Evolutionary conservation across 2,329 filamentous ascomycete genomes (phyloP).

Genomic region (Colletotrichum lupini): DNA sequence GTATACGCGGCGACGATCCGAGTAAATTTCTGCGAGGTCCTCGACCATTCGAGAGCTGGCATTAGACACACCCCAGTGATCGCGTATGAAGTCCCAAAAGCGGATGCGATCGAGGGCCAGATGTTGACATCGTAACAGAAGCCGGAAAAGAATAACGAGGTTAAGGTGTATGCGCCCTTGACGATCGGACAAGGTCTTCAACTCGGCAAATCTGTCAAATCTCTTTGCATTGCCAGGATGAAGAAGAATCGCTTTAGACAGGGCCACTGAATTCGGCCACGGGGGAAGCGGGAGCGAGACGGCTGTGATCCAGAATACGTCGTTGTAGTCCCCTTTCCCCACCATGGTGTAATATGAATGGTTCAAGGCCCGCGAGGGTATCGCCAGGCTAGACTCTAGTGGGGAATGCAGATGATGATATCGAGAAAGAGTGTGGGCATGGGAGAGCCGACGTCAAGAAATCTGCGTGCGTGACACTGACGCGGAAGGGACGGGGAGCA

Average conservation of each 20-base stretch:
- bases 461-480: neutral
- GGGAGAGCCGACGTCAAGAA: neutral
- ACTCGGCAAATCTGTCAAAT: neutral
- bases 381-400: neutral
- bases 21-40: neutral
- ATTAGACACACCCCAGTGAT: neutral
- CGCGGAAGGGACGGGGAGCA: neutral
- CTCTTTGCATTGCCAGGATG: neutral
- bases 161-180: constrained; percentile 16
- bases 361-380: neutral
- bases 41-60: neutral
- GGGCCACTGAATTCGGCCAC: neutral
- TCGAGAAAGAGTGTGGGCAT: neutral
- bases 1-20: constrained; percentile 14
- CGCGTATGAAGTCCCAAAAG: constrained; percentile 16
- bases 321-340: neutral
- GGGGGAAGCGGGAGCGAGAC: constrained; percentile 10
- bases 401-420: neutral
- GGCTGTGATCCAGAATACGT: constrained; percentile 8
- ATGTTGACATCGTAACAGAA: constrained; percentile 6
- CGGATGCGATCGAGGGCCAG: constrained; percentile 11
- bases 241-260: constrained; percentile 5
- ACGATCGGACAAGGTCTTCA: neutral
- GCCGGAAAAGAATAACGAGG: constrained; percentile 26
- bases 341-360: neutral